Conservation (phyloP, 768 basidiomycete species). For the Agrocybe pediades region DNA sequence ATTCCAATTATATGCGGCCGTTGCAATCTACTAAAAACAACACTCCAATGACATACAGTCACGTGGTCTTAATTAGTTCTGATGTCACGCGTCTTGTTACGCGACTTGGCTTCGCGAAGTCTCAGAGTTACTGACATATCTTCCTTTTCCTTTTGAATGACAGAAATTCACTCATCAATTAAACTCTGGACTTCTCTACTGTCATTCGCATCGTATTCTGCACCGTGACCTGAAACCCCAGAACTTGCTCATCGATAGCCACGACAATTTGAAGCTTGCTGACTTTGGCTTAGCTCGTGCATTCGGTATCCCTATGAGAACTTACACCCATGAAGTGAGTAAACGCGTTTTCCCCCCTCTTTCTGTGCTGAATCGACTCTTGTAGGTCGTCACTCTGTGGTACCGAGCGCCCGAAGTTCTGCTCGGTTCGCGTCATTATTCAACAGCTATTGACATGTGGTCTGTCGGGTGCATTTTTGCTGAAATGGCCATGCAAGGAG, state of each 20-base stretch:
- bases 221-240: constrained; percentile 97
- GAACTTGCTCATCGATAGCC: constrained; percentile 89
- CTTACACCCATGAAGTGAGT: constrained; percentile 70
- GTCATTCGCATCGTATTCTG: constrained; percentile 94
- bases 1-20: neutral
- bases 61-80: constrained; percentile 29
- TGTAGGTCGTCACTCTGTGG: constrained; percentile 97
- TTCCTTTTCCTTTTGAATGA: constrained; percentile 5
- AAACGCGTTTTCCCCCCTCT: constrained; percentile 3
- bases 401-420: constrained; percentile 98
- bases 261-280: constrained; percentile 91
- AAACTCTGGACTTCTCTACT: constrained; percentile 87
- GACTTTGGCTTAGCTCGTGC: constrained; percentile 97
- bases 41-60: constrained; percentile 22
- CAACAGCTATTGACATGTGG: constrained; percentile 99
- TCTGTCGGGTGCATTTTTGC: constrained; percentile 99
- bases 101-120: constrained; percentile 5
- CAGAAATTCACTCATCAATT: constrained; percentile 98
- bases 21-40: constrained; percentile 8
- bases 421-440: constrained; percentile 93
- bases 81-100: constrained; percentile 22
- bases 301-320: constrained; percentile 97
- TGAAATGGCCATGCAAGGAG: constrained; percentile 94
- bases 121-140: constrained; percentile 7
- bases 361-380: constrained; percentile 2